phyloP scores from a whole-genome alignment of 2,329 filamentous ascomycete species.

The Trichophyton simii region DNA sequence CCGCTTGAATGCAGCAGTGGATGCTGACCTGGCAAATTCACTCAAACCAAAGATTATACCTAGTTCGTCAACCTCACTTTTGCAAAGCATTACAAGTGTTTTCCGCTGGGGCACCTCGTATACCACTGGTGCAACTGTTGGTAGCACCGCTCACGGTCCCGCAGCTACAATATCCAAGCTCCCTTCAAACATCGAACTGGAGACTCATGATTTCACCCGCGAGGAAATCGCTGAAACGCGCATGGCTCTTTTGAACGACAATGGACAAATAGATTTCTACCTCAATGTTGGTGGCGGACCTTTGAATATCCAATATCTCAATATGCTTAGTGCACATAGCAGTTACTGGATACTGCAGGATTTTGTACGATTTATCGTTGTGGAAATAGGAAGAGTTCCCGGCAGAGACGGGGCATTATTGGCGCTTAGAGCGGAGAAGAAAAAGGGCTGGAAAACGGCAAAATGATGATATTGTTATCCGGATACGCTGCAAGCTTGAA shows the following conservation, averaged over 20 bases:
- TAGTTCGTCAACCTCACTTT: slow-evolving; percentile 52
- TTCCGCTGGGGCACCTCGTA: slow-evolving; percentile 44
- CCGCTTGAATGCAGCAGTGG: slow-evolving; percentile 79
- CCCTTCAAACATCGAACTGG: slow-evolving; percentile 69
- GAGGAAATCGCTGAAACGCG: slow-evolving; percentile 88
- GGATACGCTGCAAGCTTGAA: neutral
- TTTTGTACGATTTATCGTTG: slow-evolving; percentile 78
- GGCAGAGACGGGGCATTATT: slow-evolving; percentile 49
- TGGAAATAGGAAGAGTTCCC: slow-evolving; percentile 66
- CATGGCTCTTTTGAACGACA: slow-evolving; percentile 81
- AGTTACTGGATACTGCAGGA: slow-evolving; percentile 85
- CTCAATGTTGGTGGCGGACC: slow-evolving; percentile 72
- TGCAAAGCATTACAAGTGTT: slow-evolving; percentile 51
- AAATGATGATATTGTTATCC: neutral
- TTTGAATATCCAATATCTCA: slow-evolving; percentile 88
- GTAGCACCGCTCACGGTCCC: slow-evolving; percentile 55
- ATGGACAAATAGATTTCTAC: slow-evolving; percentile 88
- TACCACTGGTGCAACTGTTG: slow-evolving; percentile 42
- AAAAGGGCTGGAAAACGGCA: slow-evolving; percentile 38
- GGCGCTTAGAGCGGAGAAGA: slow-evolving; percentile 43
- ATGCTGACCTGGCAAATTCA: slow-evolving; percentile 62
- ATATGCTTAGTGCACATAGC: slow-evolving; percentile 90
- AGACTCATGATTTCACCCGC: slow-evolving; percentile 85
- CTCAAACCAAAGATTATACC: slow-evolving; percentile 72
- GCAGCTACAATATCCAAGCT: slow-evolving; percentile 38